Base-by-base conservation (phyloP, 2,329 filamentous ascomycete species). In the Exophiala mesophila region DNA sequence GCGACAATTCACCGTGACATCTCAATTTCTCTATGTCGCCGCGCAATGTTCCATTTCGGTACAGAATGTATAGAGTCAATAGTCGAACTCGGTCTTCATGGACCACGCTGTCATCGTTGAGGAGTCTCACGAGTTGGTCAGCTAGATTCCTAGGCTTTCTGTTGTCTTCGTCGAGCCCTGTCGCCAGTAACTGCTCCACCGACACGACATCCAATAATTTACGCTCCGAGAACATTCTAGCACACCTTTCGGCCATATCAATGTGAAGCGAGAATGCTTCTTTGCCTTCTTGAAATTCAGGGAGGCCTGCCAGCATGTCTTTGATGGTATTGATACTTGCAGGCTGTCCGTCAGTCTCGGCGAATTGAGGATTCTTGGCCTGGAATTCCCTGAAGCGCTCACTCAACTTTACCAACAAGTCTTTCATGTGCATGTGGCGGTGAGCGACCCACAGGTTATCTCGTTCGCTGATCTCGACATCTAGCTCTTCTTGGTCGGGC, bases 401-500 rank as follows among this genome's bases (percentile, higher is more conserved):
- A 73, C 90, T 92, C 47, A 98, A 73, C 64, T 90, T 94, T 59
- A 90, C 86, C 56, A 97, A 89, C 3, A 92, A 92, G 62, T 97
- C 89, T 63, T 94, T 95, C 92, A 98, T 98, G 65, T 98, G 92
- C 39, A 81, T 77, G 66, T 98, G 92, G 41, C 92, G 78, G 59
- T 95, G 95, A 47, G 92, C 86, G 17, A 94, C 82, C 92, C 92
- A 98, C 34, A 98, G 85, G 60, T 83, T 85, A 67, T 98, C 92
- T 57, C 87, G 85, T 53, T 98, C 92, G 21, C 76, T 75, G 36
- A 98, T 83, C 56, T 95, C 88, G 75, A 95, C 85, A 32, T 96
- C 89, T 62, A 94, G 95, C 47, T 85, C 78, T 61, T 94, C 80
- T 19, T 83, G 77, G 30, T 83, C 78, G 0, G 71, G 65, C 3